phyloP scores from a whole-genome alignment of 2,329 filamentous ascomycete genomes.

The Alternaria burnsii region DNA sequence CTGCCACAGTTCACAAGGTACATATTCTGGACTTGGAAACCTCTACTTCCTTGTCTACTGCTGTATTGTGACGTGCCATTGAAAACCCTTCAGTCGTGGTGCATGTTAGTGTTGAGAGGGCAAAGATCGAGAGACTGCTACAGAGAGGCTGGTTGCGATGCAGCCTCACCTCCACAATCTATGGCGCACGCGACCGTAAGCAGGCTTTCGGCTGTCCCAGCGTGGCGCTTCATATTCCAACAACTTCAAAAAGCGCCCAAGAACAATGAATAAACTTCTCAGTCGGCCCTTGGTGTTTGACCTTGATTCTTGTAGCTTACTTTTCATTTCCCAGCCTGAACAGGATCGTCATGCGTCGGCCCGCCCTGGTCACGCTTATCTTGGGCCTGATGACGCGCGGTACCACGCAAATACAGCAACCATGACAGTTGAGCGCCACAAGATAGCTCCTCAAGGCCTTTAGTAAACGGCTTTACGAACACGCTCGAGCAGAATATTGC shows the following conservation, averaged over 20 bases:
- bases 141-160: background rate
- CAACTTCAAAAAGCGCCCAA: background rate
- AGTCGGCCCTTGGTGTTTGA: constrained; percentile 1
- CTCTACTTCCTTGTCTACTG: background rate
- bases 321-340: background rate
- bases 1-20: background rate
- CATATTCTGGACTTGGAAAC: background rate
- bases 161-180: constrained; percentile 10
- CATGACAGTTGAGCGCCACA: background rate
- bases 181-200: constrained; percentile 15
- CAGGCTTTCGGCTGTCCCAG: background rate
- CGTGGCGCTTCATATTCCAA: background rate
- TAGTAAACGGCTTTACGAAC: background rate
- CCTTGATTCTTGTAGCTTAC: background rate
- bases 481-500: background rate
- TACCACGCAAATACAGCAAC: background rate
- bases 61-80: background rate
- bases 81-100: background rate
- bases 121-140: background rate
- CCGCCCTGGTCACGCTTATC: background rate
- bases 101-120: background rate
- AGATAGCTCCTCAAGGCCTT: background rate
- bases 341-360: background rate
- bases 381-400: constrained; percentile 1
- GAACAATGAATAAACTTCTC: background rate